These are phyloP conservation scores for Thielaviopsis populi DNA, from an alignment of 2,329 filamentous ascomycete genomes.

Conservation along the genomic window DNA sequence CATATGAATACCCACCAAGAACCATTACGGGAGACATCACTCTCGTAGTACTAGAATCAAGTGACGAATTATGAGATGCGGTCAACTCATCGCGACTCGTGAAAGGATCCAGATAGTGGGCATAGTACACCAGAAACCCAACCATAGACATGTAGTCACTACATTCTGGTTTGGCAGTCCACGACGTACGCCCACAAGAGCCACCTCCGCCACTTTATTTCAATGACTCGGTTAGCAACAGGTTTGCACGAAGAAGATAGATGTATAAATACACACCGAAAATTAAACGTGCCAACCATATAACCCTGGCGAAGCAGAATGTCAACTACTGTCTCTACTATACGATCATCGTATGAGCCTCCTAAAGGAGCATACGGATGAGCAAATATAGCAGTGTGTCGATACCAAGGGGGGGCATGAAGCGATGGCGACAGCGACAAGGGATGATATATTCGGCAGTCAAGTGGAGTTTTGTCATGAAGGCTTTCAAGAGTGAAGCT, in stretches of 20 bases:
- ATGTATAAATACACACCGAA: conserved; percentile 38
- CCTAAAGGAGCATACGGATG: conserved; percentile 87
- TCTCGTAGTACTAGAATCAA: not conserved
- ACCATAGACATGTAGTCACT: conserved; percentile 70
- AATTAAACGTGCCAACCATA: conserved; percentile 80
- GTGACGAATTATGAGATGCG: not conserved
- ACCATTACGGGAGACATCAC: conserved; percentile 31
- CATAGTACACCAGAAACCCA: conserved; percentile 65
- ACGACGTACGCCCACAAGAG: conserved; percentile 68
- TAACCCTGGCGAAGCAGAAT: conserved; percentile 56
- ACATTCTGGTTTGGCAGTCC: conserved; percentile 68
- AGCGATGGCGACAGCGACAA: conserved; percentile 26
- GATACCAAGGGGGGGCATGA: conserved; percentile 29
- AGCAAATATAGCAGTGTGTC: conserved; percentile 51
- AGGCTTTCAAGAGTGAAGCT: conserved; percentile 55
- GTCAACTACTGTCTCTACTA: conserved; percentile 51
- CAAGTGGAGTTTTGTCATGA: conserved; percentile 58
- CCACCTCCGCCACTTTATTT: conserved; percentile 52
- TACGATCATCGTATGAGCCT: conserved; percentile 66
- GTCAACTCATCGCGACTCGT: conserved; percentile 9
- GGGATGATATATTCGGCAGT: conserved; percentile 74
- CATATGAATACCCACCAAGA: conserved; percentile 79
- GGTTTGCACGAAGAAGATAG: conserved; percentile 4
- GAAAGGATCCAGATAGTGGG: conserved; percentile 40
- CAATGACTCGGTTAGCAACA: not conserved